Percentiles rank a stretch among this genome's conserved stretches.
phyloP scores from a whole-genome alignment of 352 stramenopile genomes.

The Globisporangium radiosum region DNA sequence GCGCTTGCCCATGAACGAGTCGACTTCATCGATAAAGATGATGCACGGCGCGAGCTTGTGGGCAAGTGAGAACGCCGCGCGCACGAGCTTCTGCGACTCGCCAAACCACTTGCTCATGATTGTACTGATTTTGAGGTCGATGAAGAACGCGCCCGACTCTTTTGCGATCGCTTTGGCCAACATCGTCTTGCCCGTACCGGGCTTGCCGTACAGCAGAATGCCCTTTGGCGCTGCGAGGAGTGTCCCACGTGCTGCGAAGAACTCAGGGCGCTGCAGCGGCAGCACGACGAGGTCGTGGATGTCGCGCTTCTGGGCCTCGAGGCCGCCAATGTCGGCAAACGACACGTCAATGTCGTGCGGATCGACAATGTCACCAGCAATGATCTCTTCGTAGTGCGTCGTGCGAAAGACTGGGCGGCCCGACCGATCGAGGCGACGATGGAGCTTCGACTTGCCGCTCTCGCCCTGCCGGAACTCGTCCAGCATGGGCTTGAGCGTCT shows the following conservation, averaged over 20 bases:
- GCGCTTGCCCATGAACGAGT: conserved; percentile 89
- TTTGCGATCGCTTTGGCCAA: conserved; percentile 94
- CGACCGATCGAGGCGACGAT: conserved; percentile 61
- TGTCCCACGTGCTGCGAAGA: conserved; percentile 86
- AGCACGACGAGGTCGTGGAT: conserved; percentile 96
- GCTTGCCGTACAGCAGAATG: conserved; percentile 80
- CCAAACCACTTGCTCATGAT: conserved; percentile 91
- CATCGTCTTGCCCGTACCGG: conserved; percentile 89
- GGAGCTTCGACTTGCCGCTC: conserved; percentile 59
- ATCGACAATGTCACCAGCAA: conserved; percentile 93
- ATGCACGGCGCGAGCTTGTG: conserved; percentile 94
- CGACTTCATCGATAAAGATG: conserved; percentile 98
- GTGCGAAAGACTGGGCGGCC: conserved; percentile 65
- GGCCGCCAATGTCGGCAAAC: conserved; percentile 94
- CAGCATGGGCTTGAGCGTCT: conserved; percentile 79
- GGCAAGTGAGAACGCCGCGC: conserved; percentile 90
- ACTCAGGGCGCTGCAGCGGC: conserved; percentile 86
- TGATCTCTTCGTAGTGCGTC: conserved; percentile 87
- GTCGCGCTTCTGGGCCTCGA: conserved; percentile 95
- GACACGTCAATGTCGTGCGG: conserved; percentile 86
- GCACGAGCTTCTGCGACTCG: conserved; percentile 92
- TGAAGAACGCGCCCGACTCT: conserved; percentile 88
- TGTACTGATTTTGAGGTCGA: conserved; percentile 86
- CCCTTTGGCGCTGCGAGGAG: conserved; percentile 84
- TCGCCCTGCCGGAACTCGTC: conserved; percentile 68